Conservation (phyloP, 148 eudicot genomes). For the Pouteria glomerata region DNA sequence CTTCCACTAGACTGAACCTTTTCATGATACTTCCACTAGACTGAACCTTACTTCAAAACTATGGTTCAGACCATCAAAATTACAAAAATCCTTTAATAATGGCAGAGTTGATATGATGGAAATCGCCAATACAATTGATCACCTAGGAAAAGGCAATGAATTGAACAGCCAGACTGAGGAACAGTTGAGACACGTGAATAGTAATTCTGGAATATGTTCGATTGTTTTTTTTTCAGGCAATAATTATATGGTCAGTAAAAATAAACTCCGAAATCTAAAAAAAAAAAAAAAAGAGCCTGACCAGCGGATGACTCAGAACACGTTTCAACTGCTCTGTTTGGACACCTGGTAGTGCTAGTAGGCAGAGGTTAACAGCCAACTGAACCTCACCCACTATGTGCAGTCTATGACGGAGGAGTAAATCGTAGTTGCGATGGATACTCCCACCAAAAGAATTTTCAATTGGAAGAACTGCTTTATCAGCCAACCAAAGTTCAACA, state of each 20-base stretch:
- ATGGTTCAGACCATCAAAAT: background rate
- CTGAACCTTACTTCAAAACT: background rate
- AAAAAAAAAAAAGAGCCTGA: conserved; percentile 4
- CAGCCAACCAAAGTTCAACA: conserved; percentile 51
- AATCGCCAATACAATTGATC: background rate
- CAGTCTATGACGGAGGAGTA: conserved; percentile 44
- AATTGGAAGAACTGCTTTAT: conserved; percentile 55
- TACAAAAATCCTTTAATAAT: background rate
- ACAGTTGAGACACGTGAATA: conserved; percentile 2
- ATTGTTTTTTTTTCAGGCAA: background rate
- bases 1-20: too few relatives aligned
- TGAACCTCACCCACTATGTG: conserved; percentile 62
- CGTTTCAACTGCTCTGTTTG: conserved; percentile 30
- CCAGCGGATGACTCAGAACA: conserved; percentile 58
- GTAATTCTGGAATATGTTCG: background rate
- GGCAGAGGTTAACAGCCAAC: conserved; percentile 47
- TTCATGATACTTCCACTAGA: too few relatives aligned
- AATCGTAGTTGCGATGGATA: conserved; percentile 56
- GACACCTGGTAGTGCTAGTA: conserved; percentile 48
- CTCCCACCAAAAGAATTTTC: conserved; percentile 56
- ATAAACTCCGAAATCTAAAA: background rate
- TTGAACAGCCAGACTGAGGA: background rate
- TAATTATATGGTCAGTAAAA: background rate
- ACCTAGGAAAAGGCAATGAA: background rate
- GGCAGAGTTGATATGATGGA: background rate